Percentiles rank a stretch among this genome's conserved stretches.
These are phyloP conservation scores for Narthecium ossifragum DNA, from an alignment of 106 monocot genomes.

Conservation along the genomic window DNA sequence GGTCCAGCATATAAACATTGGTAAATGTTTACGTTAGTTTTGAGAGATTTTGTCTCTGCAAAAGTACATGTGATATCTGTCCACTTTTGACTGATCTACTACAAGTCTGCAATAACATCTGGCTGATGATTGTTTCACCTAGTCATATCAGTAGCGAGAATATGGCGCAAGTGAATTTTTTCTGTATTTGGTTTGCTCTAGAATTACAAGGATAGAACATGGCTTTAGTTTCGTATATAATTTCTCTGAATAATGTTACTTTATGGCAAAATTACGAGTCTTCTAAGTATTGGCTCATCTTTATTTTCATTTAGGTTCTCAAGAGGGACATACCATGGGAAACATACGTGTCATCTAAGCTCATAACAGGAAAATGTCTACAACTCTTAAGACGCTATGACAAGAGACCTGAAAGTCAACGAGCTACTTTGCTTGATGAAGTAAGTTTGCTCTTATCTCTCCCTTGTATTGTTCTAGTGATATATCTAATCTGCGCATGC, in stretches of 20 bases:
- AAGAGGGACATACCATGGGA: conserved; percentile 97
- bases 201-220: neutral
- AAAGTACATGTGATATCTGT: too few relatives aligned
- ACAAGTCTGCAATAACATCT: too few relatives aligned
- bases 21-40: too few relatives aligned
- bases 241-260: neutral
- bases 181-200: neutral
- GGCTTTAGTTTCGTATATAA: neutral
- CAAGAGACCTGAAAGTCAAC: conserved; percentile 66
- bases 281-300: neutral
- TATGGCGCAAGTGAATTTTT: too few relatives aligned
- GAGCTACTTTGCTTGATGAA: conserved; percentile 81
- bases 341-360: conserved; percentile 84
- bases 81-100: too few relatives aligned
- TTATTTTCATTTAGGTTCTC: conserved; percentile 48
- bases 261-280: neutral
- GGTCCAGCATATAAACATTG: too few relatives aligned
- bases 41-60: too few relatives aligned
- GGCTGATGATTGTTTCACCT: too few relatives aligned
- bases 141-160: too few relatives aligned
- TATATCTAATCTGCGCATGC: too few relatives aligned
- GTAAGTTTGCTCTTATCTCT: too few relatives aligned
- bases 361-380: conserved; percentile 69
- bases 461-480: too few relatives aligned
- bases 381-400: conserved; percentile 84